A percentile compares a stretch with the other conserved stretches of the same genome.
These are phyloP conservation scores for Arachis hypogaea DNA, from an alignment of 306 rosid species.

Conservation along the genomic window DNA sequence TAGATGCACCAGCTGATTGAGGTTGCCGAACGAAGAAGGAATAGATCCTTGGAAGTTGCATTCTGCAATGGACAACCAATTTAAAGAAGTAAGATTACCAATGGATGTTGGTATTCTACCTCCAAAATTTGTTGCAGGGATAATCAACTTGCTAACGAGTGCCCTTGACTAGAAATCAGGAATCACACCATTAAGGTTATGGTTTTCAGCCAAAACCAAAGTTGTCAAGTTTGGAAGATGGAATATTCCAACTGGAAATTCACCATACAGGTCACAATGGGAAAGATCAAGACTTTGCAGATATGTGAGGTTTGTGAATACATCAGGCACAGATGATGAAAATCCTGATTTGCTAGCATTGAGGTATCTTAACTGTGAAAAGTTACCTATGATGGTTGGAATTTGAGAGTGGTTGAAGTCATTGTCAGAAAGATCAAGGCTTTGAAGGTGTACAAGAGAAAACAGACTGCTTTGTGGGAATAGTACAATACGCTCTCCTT, in stretches of 20 bases:
- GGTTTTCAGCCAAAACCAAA: background rate
- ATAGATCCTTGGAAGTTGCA: slow-evolving; percentile 17
- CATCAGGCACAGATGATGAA: slow-evolving; percentile 31
- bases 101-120: slow-evolving; percentile 42
- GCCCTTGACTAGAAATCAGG: slow-evolving; percentile 38
- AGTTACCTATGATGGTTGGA: slow-evolving; percentile 35
- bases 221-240: slow-evolving; percentile 29
- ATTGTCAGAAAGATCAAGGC: slow-evolving; percentile 39
- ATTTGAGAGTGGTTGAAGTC: slow-evolving; percentile 41
- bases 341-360: too few relatives aligned
- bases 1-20: too few relatives aligned
- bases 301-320: slow-evolving; percentile 34
- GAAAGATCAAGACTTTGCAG: background rate
- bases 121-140: background rate
- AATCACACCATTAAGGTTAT: slow-evolving; percentile 32
- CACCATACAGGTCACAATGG: slow-evolving; percentile 22
- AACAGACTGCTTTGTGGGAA: background rate
- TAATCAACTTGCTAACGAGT: background rate
- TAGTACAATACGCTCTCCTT: too few relatives aligned
- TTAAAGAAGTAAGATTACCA: slow-evolving; percentile 36
- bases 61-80: background rate
- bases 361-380: slow-evolving; percentile 11
- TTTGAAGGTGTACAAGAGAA: slow-evolving; percentile 3
- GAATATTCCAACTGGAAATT: slow-evolving; percentile 43
- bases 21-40: slow-evolving; percentile 47